Evolutionary conservation across 345 rosid species (phyloP), one percentile per base, ranked within the genome.

Genomic region (Gossypium longicalyx): DNA sequence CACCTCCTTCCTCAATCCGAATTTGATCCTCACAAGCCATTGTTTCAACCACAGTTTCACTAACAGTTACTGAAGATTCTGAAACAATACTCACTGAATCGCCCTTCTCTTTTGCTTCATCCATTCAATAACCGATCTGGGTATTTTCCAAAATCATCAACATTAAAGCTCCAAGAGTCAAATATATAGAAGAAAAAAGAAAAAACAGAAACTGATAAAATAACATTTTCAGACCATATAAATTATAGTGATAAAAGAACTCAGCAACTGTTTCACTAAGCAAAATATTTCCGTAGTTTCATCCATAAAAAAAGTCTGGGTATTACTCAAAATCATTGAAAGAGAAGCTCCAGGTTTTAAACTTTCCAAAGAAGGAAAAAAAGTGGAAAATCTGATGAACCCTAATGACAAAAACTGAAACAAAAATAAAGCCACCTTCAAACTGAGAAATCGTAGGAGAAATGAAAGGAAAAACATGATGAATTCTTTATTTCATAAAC

Each of bases 111-210:
- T 71, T 49, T 20, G 27, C 44, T 56, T 80, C 84, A 34, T 77
- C 88, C 88, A 85, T 85, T 74, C 51, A 72, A 78, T 25, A 38
- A 47, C 11, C 13, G 77, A 71, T 59, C 84, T 77, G 78, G 79
- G 74, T 58, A 67, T 38, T 43, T 49, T 68, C 62, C 78, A 79
- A 75, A 47, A 68, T 44, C 75, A 47, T 64, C 43, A 70, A 77
- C 41, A 41, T 0, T n/a, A 57, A 23, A 45, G 45, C 9, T 22
- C 17, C 56, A 27, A 44, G n/a, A 43, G 20, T n/a, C 27, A 52
- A 53, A 2, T 1, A 56, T n/a, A 53, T 48, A 48, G 17, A 51
- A 51, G 8, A 54, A 2, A 10, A 47, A 47, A 47, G 13, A 47
- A 10, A 17, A 25, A 15, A 17, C 4, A 3, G n/a, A 52, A 27